Base-by-base conservation (phyloP, 2,329 filamentous ascomycete species). In the Xylariaceae sp. region DNA sequence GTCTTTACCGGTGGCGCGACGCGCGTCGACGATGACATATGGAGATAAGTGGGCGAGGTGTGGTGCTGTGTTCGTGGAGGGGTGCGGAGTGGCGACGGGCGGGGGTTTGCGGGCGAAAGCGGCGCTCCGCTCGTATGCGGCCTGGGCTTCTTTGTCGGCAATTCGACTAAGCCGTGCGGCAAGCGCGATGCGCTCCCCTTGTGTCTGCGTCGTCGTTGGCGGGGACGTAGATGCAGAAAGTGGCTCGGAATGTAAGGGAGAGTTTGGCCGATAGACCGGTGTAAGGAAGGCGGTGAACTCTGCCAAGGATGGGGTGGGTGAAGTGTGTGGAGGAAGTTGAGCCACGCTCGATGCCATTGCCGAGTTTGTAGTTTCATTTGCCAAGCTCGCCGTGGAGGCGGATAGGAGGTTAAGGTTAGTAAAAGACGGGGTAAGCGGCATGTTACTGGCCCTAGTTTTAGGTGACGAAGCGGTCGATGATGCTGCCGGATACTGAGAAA, bases 1-100 rank as follows among this genome's bases (percentile, higher is more conserved):
- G 71, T 96, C 90, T 45, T 86, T 78, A 11, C 88, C 85, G 1
- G 86, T 89, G 1, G 90, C 87, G 61, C 87, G 86, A 60, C 88
- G 88, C 1, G 91, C 89, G 56, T 88, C 86, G 27, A 88, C 76
- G 56, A 96, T 88, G 53, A 92, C 76, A 64, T 87, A 82, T 2
- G 87, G 85, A 6, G 74, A 70, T 30, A 84, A 72, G 43, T 76
- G 74, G 6, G 75, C 73, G n/a, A 86, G 75, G 66, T 86, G 81
- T 12, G 75, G 68, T 11, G 83, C 76, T 43, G 73, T 69, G 67
- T 85, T 86, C 55, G 76, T 67, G 9, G 80, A 81, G 0, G 83
- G 81, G 65, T 82, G 77, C 1, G 69, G 64, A 0, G 83, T 85
- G 8, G 72, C 70, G 3, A 71, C 62, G 4, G 83, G 83, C 0